Conservation (phyloP, 257 asterid species). For the Solanum neorickii region DNA sequence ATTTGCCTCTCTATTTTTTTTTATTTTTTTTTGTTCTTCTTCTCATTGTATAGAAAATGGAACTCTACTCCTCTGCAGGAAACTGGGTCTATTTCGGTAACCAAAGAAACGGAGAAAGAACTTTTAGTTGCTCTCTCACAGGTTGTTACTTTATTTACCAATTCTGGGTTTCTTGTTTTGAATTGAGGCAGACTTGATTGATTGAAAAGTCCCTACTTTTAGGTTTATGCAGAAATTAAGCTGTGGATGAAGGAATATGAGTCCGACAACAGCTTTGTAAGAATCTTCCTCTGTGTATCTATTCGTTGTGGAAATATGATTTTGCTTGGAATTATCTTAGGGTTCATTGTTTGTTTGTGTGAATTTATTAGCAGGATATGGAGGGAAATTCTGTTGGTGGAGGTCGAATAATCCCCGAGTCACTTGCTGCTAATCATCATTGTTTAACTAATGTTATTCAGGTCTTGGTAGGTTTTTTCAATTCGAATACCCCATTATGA, state of each 20-base stretch:
- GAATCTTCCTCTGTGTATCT: not conserved
- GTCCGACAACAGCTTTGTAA: slow-evolving; percentile 16
- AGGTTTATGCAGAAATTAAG: slow-evolving; percentile 54
- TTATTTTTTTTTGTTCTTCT: not conserved
- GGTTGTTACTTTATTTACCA: slow-evolving; percentile 12
- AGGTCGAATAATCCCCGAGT: not conserved
- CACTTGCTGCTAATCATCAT: slow-evolving; percentile 18
- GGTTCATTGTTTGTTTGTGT: not conserved
- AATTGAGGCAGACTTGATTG: not conserved
- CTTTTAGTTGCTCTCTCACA: slow-evolving; percentile 62
- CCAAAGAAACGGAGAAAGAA: slow-evolving; percentile 33
- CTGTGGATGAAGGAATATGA: slow-evolving; percentile 40
- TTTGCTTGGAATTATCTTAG: not conserved
- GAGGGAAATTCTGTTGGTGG: slow-evolving; percentile 11
- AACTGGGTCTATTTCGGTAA: slow-evolving; percentile 14
- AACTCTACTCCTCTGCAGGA: slow-evolving; percentile 25
- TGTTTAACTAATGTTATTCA: slow-evolving; percentile 38
- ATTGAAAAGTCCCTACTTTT: not conserved
- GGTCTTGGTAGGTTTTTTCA: slow-evolving; percentile 35
- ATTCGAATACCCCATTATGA: not conserved
- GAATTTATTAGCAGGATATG: slow-evolving; percentile 28
- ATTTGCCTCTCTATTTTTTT: not conserved
- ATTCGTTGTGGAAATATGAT: not conserved
- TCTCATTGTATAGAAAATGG: not conserved
- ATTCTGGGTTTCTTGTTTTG: not conserved